Conservation (phyloP, 768 basidiomycete species). For the Lactarius quietus region DNA sequence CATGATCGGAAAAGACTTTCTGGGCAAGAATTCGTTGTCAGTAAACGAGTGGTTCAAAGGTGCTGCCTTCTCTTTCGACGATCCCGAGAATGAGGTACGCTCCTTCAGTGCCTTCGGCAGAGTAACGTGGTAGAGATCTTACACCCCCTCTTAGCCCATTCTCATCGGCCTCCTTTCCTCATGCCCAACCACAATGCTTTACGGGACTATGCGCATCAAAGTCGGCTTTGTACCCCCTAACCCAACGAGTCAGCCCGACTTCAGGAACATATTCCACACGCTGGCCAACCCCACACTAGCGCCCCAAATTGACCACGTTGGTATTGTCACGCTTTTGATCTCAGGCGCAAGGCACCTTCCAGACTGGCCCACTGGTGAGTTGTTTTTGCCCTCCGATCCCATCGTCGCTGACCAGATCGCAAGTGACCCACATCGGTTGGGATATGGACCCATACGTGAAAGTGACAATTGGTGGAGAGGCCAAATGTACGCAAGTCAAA, state of each 20-base stretch:
- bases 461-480: conserved; percentile 93
- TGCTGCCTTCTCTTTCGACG: not conserved
- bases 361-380: conserved; percentile 78
- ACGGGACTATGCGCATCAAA: not conserved
- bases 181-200: not conserved
- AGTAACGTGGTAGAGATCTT: too few relatives aligned
- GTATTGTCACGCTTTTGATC: conserved; percentile 94
- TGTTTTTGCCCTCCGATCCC: not conserved
- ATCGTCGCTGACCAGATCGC: not conserved
- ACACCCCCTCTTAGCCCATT: not conserved
- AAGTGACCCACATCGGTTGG: conserved; percentile 83
- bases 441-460: conserved; percentile 99
- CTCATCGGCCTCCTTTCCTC: not conserved
- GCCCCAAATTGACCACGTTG: conserved; percentile 60
- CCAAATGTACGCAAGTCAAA: conserved; percentile 87
- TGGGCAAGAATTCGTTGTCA: not conserved
- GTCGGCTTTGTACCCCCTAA: not conserved
- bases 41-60: not conserved
- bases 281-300: not conserved
- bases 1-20: not conserved
- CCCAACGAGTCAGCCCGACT: not conserved
- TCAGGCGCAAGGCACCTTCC: conserved; percentile 80
- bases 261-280: not conserved
- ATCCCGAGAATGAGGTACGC: not conserved
- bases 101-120: too few relatives aligned